phyloP scores from a whole-genome alignment of 208 protist species.

The Acanthamoeba lenticulata region DNA sequence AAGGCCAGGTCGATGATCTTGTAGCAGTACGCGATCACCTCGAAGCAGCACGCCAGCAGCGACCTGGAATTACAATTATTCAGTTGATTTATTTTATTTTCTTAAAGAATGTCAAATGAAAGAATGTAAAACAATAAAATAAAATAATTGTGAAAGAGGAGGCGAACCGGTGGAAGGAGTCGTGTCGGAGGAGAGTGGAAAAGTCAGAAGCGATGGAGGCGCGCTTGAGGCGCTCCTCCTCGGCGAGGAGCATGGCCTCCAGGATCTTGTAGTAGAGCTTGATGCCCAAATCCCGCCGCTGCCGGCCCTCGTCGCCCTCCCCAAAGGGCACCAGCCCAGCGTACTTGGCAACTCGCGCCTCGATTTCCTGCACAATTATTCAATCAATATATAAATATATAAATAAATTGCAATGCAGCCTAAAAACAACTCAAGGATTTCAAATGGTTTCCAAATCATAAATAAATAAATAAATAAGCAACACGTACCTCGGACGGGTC shows the following conservation, averaged over 20 bases:
- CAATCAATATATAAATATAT: not conserved
- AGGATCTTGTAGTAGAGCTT: conserved; percentile 67
- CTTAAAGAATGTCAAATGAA: not conserved
- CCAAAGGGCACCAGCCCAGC: conserved; percentile 5
- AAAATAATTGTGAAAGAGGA: not conserved
- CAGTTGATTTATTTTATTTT: too few species aligned
- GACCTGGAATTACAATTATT: not conserved
- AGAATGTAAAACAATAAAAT: not conserved
- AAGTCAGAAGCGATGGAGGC: conserved; percentile 13
- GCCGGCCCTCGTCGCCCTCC: conserved; percentile 26
- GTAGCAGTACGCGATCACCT: conserved; percentile 51
- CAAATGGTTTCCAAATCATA: not conserved
- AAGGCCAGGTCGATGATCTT: conserved; percentile 60
- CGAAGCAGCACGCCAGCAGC: conserved; percentile 50
- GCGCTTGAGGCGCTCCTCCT: conserved; percentile 47
- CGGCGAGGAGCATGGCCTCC: conserved; percentile 36
- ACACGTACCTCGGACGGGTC: not conserved
- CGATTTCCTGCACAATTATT: not conserved
- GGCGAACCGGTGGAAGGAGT: not conserved
- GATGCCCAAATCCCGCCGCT: not conserved
- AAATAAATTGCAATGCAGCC: not conserved
- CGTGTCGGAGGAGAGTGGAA: conserved; percentile 39
- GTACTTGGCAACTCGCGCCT: not conserved
- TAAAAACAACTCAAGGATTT: too few species aligned
- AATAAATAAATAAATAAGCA: not conserved